Evolutionary conservation across 73 alveolate genomes (phyloP).

Genomic region (Stentor coeruleus): DNA sequence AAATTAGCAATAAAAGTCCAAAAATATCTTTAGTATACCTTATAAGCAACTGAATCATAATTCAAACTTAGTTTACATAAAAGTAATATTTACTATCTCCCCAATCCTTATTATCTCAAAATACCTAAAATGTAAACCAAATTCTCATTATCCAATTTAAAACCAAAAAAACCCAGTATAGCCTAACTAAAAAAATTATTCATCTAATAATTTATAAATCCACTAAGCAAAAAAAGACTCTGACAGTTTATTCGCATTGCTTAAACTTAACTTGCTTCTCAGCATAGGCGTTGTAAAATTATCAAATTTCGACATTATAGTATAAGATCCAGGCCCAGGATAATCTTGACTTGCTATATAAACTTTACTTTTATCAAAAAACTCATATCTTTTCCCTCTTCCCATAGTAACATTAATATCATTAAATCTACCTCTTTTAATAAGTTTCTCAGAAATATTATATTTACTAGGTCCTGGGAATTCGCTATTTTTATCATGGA

Average conservation of each 20-base stretch:
- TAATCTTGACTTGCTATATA: not conserved
- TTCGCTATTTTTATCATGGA: not conserved
- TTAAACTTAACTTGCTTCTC: not conserved
- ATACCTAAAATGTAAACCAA: too few species aligned
- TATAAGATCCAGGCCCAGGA: not conserved
- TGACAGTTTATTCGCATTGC: not conserved
- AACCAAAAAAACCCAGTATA: too few species aligned
- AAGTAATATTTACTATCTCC: too few species aligned
- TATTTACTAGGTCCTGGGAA: not conserved
- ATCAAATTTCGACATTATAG: not conserved
- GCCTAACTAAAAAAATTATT: too few species aligned
- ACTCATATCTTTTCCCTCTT: conserved; percentile 6
- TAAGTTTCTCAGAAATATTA: not conserved
- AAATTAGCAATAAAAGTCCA: too few species aligned
- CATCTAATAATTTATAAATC: too few species aligned
- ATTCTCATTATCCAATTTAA: too few species aligned
- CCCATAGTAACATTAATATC: not conserved
- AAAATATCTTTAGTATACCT: too few species aligned
- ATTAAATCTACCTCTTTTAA: not conserved
- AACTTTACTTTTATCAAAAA: not conserved
- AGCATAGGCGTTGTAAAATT: not conserved
- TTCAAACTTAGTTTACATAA: too few species aligned
- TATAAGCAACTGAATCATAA: too few species aligned
- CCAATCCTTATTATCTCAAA: too few species aligned
- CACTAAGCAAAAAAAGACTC: too few species aligned